Percentiles rank a stretch among this genome's conserved stretches.
Conservation (phyloP, 202 grass and related monocot species). For the Brachypodium distachyon region DNA sequence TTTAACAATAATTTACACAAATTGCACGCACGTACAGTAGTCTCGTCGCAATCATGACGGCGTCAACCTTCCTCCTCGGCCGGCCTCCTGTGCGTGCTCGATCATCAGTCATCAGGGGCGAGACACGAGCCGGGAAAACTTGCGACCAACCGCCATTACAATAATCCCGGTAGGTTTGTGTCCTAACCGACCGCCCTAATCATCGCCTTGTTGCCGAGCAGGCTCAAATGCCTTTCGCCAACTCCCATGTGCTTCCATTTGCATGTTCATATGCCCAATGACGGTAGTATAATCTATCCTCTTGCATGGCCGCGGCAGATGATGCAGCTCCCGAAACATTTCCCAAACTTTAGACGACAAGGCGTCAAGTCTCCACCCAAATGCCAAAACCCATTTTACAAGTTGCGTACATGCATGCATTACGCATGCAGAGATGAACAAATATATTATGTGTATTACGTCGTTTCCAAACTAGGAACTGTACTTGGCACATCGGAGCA, state of each 20-base stretch:
- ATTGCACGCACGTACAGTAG: neutral
- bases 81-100: neutral
- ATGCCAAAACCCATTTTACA: neutral
- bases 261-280: too few species aligned
- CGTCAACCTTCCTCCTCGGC: neutral
- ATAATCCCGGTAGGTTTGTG: slow-evolving; percentile 29
- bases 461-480: too few species aligned
- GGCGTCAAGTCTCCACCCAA: neutral
- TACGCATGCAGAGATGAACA: too few species aligned
- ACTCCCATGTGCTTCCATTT: neutral
- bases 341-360: slow-evolving; percentile 4
- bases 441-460: too few species aligned
- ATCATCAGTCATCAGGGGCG: slow-evolving; percentile 6
- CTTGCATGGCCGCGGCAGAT: too few species aligned
- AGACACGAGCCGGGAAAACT: slow-evolving; percentile 31
- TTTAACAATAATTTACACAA: neutral
- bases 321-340: neutral
- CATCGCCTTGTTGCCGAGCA: slow-evolving; percentile 1
- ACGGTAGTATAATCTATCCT: too few species aligned
- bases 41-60: neutral
- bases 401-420: too few species aligned
- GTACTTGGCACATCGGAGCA: too few species aligned
- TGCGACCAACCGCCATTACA: slow-evolving; percentile 17
- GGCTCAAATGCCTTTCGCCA: neutral
- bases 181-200: slow-evolving; percentile 24